Evolutionary conservation across 305 asterid genomes (phyloP).

Genomic region (Ajuga reptans): DNA sequence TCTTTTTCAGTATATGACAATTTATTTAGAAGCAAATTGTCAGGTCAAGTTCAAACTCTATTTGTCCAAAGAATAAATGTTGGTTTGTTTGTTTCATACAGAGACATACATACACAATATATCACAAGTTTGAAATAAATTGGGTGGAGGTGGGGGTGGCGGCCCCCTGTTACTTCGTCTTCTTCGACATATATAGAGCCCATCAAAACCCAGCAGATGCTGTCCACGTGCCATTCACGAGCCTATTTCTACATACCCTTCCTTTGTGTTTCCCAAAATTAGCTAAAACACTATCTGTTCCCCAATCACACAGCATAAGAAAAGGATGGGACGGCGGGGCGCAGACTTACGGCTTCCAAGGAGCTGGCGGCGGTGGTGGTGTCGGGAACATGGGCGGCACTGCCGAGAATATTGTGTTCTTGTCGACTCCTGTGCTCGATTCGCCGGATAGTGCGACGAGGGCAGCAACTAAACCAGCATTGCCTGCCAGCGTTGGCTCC

Average conservation of each 20-base stretch:
- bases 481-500: constrained; percentile 90
- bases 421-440: constrained; percentile 42
- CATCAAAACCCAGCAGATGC: not conserved
- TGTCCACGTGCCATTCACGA: constrained; percentile 1
- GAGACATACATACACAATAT: constrained; percentile 25
- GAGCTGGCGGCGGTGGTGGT: constrained; percentile 97
- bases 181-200: not conserved
- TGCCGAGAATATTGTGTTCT: constrained; percentile 86
- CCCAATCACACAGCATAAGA: constrained; percentile 25
- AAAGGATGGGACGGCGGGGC: not conserved
- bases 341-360: constrained; percentile 72
- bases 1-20: not conserved
- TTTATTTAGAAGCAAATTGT: not conserved
- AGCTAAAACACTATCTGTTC: constrained; percentile 4
- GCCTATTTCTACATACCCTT: constrained; percentile 13
- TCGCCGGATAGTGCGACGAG: constrained; percentile 92
- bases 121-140: constrained; percentile 20
- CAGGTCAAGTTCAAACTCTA: constrained; percentile 15
- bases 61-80: constrained; percentile 31
- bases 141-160: not conserved
- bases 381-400: constrained; percentile 96
- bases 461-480: constrained; percentile 94
- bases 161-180: not conserved
- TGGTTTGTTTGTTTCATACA: constrained; percentile 16
- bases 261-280: constrained; percentile 2